Base-by-base conservation (phyloP, 352 stramenopile species). In the Globisporangium yorkense region DNA sequence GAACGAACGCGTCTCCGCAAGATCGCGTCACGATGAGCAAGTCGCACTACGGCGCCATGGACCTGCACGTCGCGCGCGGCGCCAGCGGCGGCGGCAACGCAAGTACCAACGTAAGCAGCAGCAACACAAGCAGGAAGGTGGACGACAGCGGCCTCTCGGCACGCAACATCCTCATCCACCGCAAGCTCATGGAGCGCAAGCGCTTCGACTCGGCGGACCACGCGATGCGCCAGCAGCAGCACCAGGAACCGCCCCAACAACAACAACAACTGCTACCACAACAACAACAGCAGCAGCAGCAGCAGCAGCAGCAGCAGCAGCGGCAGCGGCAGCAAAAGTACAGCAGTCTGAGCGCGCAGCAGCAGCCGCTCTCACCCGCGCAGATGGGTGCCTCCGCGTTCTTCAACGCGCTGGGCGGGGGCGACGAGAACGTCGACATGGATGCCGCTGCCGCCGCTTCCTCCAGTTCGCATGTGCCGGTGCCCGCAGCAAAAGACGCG, bases 161-260 rank as follows among this genome's bases (percentile, higher is more conserved):
- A 29, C 74, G 84, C n/a, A 88, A 91, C 52, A 70, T 92, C n/a
- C 54, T 94, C 47, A 74, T 94, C 48, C 81, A 69, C 35, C 74
- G 78, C 49, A 88, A 88, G 49, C 68, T 94, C 21, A 71, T 59
- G 24, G 84, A 94, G 58, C 70, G 78, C 56, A 94, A 92, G 63
- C 81, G 77, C 5, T 94, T 89, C 57, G 84, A 94, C 70, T 94
- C 84, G 58, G 84, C 84, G 4, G 84, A 94, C 63, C 82, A 94
- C 49, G 80, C 81, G 33, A 88, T 94, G 74, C 41, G 46, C 31
- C 24, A 46, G 24, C 24, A 31, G 5, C 79, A 84, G 51, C 77
- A 86, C 56, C 47, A 37, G 6, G 33, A 37, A 10, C 33, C 9
- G 33, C 33, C 5, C 0, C 33, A 57, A 61, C 60, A 51, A 62